phyloP scores from a whole-genome alignment of 2,329 filamentous ascomycete genomes.

The Fusarium caatingaense region DNA sequence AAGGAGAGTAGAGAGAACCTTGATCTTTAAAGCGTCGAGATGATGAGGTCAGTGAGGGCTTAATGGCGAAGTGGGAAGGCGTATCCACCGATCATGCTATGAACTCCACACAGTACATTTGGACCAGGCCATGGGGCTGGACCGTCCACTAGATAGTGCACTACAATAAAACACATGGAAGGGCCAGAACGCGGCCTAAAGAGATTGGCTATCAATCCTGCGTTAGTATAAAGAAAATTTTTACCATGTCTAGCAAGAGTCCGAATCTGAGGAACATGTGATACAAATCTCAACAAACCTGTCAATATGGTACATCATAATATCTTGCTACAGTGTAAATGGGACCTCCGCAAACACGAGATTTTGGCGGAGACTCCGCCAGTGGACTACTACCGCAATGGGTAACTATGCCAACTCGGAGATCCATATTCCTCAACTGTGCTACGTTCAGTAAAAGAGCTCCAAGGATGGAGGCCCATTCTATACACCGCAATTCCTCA shows the following conservation, averaged over 20 bases:
- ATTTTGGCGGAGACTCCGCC: background rate
- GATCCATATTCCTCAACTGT: background rate
- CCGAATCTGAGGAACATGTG: no score
- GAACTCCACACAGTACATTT: background rate
- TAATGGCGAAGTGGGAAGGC: background rate
- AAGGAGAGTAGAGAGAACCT: background rate
- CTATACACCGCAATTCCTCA: background rate
- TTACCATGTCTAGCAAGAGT: no score
- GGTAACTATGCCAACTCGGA: background rate
- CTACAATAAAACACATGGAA: background rate
- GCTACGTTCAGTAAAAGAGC: background rate
- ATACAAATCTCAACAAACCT: no score
- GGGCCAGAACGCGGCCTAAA: background rate
- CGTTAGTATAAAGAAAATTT: background rate
- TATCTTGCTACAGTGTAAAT: background rate
- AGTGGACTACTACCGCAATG: background rate
- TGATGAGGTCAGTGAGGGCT: constrained; percentile 9
- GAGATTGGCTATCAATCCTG: background rate
- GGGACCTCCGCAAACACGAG: background rate
- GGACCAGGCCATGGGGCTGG: rapidly evolving
- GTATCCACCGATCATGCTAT: background rate
- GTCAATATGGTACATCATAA: background rate
- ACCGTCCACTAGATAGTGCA: background rate
- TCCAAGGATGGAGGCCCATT: background rate
- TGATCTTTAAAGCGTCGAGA: background rate